phyloP scores from a whole-genome alignment of 768 basidiomycete genomes.

The Xerocomellus intermedius region DNA sequence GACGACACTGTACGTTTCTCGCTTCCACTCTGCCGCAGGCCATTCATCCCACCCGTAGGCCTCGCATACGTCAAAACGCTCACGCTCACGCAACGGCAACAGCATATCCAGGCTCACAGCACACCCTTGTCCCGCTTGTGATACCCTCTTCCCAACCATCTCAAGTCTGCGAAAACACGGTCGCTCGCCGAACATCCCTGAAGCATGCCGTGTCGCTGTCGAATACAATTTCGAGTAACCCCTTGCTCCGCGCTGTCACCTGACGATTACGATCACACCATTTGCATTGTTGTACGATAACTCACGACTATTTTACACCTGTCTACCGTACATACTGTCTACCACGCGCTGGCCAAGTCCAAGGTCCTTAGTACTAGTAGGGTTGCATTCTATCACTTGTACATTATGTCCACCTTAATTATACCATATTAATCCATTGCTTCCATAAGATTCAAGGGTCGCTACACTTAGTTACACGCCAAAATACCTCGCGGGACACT shows the following conservation, averaged over 20 bases:
- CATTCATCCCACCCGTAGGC: slow-evolving; percentile 34
- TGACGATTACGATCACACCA: slow-evolving; percentile 22
- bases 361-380: too few species aligned
- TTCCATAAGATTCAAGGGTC: neutral
- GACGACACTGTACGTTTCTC: slow-evolving; percentile 37
- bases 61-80: slow-evolving; percentile 58
- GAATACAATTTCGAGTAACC: slow-evolving; percentile 66
- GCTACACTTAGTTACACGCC: too few species aligned
- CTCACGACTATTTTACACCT: slow-evolving; percentile 27
- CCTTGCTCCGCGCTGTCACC: neutral
- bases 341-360: slow-evolving; percentile 11
- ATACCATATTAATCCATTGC: slow-evolving; percentile 34
- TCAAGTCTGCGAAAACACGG: slow-evolving; percentile 64
- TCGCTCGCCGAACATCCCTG: slow-evolving; percentile 47
- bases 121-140: slow-evolving; percentile 75
- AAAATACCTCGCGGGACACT: neutral
- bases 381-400: slow-evolving; percentile 22
- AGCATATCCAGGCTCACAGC: slow-evolving; percentile 41
- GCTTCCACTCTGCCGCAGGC: slow-evolving; percentile 2
- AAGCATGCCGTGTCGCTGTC: slow-evolving; percentile 72
- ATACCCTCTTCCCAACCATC: slow-evolving; percentile 60
- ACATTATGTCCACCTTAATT: slow-evolving; percentile 33
- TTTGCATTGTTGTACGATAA: slow-evolving; percentile 31
- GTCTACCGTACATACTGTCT: slow-evolving; percentile 28
- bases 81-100: slow-evolving; percentile 44